Evolutionary conservation across 495 filamentous ascomycete species (phyloP), one percentile per base, ranked within the genome.

Genomic region (Lindgomyces ingoldianus): DNA sequence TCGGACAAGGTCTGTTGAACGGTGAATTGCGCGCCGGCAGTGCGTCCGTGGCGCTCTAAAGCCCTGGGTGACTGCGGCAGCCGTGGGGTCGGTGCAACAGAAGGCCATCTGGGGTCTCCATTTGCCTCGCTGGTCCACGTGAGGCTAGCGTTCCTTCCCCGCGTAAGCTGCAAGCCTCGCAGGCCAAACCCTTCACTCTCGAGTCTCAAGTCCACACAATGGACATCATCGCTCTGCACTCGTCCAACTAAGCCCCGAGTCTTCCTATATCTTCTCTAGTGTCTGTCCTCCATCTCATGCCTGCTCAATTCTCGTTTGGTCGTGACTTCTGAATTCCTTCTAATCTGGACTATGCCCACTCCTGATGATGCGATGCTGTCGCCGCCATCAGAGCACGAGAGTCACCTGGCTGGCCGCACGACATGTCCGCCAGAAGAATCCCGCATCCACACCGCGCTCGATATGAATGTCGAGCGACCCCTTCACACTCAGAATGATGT

Each of bases 361-460:
- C 83, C 81, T 61, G 75, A 81, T 74, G 78, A 77, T 73, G 76
- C 76, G 62, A 74, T 79, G 59, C 76, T 72, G 30, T 75, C 77
- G 57, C 70, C 74, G 62, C 79, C 80, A 30, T 46, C 63, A 6
- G 71, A 81, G 78, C 75, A 74, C 65, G 73, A 78, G 74, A 67
- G 68, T 56, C 81, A 80, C 67, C 74, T 79, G 63, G 77, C 78
- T 56, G 73, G 74, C 62, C 84, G 81, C 72, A 75, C 80, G 45
- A 79, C 82, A 62, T 87, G 84, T 76, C 85, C 84, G 30, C 83
- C 84, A 22, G 85, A 87, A 44, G 74, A 75, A 33, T 51, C 65
- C 50, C 68, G 75, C 59, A 60, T 55, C n/a, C 54, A 57, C 24
- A 25, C 39, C 9, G 29, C 44, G 3, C 30, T 51, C 46, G 57